Percentiles rank a stretch among this genome's conserved stretches.
Evolutionary conservation across 2,329 filamentous ascomycete species (phyloP).

Genomic region (Pyrenophora teres): DNA sequence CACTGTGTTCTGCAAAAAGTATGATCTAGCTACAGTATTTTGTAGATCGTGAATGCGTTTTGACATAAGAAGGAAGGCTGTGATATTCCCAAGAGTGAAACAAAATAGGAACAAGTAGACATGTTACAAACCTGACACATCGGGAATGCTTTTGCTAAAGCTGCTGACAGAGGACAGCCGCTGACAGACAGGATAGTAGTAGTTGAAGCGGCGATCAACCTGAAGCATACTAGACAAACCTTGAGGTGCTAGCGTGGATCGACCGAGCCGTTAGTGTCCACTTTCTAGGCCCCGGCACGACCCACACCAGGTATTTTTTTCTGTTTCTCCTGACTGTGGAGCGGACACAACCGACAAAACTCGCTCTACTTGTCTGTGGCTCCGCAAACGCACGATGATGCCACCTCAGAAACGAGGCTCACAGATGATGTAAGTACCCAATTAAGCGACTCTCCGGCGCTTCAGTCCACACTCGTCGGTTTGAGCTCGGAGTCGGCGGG

Average conservation of each 20-base stretch:
- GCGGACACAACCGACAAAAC: not conserved
- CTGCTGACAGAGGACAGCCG: constrained; percentile 2
- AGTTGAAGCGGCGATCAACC: constrained; percentile 2
- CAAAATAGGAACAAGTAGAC: too few species aligned
- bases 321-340: not conserved
- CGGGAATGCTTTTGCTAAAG: not conserved
- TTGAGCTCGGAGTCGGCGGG: too few species aligned
- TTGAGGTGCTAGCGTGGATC: constrained; percentile 9
- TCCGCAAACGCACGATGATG: not conserved
- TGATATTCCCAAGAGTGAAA: not conserved
- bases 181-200: constrained; percentile 1
- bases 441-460: too few species aligned
- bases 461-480: not conserved
- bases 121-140: not conserved
- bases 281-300: constrained; percentile 1
- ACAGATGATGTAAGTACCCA: not conserved
- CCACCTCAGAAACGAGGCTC: not conserved
- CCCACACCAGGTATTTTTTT: constrained; percentile 3
- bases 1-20: not conserved
- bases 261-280: constrained; percentile 15
- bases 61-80: not conserved
- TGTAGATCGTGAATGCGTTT: too few species aligned
- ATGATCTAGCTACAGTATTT: not conserved
- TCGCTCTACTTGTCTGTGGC: not conserved
- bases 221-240: constrained; percentile 8